phyloP scores from a whole-genome alignment of 495 filamentous ascomycete species.

The Penicillium antarcticum region DNA sequence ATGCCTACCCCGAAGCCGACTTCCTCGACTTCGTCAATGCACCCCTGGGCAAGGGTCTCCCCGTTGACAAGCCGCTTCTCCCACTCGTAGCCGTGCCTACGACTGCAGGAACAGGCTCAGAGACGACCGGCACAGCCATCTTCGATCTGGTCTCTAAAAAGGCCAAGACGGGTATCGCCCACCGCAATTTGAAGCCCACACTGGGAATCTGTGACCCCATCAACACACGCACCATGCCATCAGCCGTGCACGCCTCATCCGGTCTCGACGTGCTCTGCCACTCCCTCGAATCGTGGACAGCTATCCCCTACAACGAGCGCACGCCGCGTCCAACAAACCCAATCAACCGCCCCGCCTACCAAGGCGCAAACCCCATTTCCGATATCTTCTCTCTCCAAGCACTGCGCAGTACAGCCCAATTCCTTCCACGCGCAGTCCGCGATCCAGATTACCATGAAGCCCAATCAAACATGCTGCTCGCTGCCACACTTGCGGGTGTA shows the following conservation, averaged over 20 bases:
- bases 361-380: constrained; percentile 95
- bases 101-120: constrained; percentile 90
- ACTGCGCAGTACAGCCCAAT: constrained; percentile 76
- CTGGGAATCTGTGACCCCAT: constrained; percentile 94
- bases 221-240: constrained; percentile 93
- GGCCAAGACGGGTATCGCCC: constrained; percentile 93
- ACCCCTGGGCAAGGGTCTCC: constrained; percentile 81
- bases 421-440: constrained; percentile 78
- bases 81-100: constrained; percentile 93
- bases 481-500: constrained; percentile 88
- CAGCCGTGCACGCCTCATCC: constrained; percentile 81
- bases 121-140: constrained; percentile 96
- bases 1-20: constrained; percentile 78
- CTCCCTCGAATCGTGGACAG: constrained; percentile 90
- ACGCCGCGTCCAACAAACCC: constrained; percentile 83
- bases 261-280: constrained; percentile 95
- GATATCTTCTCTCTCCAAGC: constrained; percentile 92
- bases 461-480: constrained; percentile 90
- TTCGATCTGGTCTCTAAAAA: constrained; percentile 87
- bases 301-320: constrained; percentile 87
- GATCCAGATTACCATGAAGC: constrained; percentile 91
- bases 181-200: constrained; percentile 91
- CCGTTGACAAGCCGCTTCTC: constrained; percentile 71
- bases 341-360: constrained; percentile 87
- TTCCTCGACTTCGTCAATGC: constrained; percentile 98